These are phyloP conservation scores for Rhodotorula sp. DNA, from an alignment of 1,284 basidiomycete species.

Conservation along the genomic window DNA sequence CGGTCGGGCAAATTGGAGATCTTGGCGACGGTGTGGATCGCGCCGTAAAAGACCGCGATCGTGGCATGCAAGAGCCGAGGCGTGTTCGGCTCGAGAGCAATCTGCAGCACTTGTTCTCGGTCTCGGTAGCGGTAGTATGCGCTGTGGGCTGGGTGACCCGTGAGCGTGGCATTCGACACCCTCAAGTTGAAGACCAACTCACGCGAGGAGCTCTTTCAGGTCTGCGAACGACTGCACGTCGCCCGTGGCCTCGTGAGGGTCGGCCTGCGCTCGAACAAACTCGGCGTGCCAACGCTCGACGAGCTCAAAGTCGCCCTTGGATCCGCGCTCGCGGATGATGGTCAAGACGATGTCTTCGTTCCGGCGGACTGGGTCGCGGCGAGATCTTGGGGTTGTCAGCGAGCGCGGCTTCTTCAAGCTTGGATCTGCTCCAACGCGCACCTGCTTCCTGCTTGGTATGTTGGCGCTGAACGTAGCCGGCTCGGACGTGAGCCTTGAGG, in stretches of 20 bases:
- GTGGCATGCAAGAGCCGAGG: slow-evolving; percentile 25
- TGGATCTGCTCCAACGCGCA: slow-evolving; percentile 1
- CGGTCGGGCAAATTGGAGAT: slow-evolving; percentile 31
- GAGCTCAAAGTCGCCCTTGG: slow-evolving; percentile 2
- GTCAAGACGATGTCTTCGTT: slow-evolving; percentile 37
- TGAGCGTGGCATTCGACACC: not conserved
- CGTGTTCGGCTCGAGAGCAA: slow-evolving; percentile 36
- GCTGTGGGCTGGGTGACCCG: not conserved
- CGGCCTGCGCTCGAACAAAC: not conserved
- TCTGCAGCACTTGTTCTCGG: slow-evolving; percentile 36
- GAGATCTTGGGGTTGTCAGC: not conserved
- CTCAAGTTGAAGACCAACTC: not conserved
- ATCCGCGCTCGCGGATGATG: slow-evolving; percentile 31
- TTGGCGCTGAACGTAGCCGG: slow-evolving; percentile 25
- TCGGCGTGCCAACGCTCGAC: slow-evolving; percentile 31
- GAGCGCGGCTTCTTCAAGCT: too few relatives aligned
- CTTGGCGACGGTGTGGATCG: slow-evolving; percentile 39
- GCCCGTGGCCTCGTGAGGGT: not conserved
- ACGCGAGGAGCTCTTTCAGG: slow-evolving; percentile 37
- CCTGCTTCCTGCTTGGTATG: slow-evolving; percentile 20
- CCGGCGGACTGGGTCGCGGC: slow-evolving; percentile 9
- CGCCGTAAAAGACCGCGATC: slow-evolving; percentile 38
- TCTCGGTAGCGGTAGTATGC: slow-evolving; percentile 37
- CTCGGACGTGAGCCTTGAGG: slow-evolving; percentile 29
- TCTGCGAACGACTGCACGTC: slow-evolving; percentile 17